phyloP scores from a whole-genome alignment of 2,329 filamentous ascomycete species.

The Pezicula neosporulosa region DNA sequence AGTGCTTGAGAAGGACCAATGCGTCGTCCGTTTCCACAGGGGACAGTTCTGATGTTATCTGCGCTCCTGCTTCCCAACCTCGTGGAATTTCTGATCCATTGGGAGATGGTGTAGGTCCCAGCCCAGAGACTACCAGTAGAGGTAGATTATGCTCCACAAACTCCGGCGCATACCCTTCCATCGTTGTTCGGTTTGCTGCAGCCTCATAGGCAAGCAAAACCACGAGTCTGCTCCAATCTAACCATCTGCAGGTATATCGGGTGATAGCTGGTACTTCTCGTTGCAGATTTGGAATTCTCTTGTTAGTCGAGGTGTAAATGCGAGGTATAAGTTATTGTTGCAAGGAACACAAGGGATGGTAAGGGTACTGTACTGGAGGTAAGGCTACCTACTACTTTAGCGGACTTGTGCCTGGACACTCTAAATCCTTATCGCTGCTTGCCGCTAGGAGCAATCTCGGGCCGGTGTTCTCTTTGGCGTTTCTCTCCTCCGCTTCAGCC shows the following conservation, averaged over 20 bases:
- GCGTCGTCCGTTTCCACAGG: constrained; percentile 63
- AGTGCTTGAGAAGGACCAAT: constrained; percentile 60
- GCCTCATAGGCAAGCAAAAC: constrained; percentile 17
- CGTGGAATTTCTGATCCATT: constrained; percentile 9
- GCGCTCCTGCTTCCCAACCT: constrained; percentile 37
- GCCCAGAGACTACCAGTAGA: constrained; percentile 76
- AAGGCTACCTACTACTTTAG: too few relatives aligned
- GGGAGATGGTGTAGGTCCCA: constrained; percentile 47
- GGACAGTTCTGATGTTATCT: constrained; percentile 69
- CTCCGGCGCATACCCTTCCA: constrained; percentile 77
- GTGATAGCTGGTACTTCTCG: neutral
- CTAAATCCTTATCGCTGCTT: too few relatives aligned
- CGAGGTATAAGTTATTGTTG: too few relatives aligned
- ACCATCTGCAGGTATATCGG: too few relatives aligned
- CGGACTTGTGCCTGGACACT: too few relatives aligned
- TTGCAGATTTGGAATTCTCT: too few relatives aligned
- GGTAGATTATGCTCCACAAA: constrained; percentile 88
- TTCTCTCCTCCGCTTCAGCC: neutral
- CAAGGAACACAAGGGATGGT: too few relatives aligned
- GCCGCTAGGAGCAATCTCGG: too few relatives aligned
- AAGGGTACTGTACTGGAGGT: too few relatives aligned
- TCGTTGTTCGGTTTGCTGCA: constrained; percentile 32
- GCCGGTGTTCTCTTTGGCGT: too few relatives aligned
- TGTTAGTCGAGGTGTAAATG: too few relatives aligned
- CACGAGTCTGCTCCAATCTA: too few relatives aligned